Evolutionary conservation across 208 protist species (phyloP), one percentile per base, ranked within the genome.

Genomic region (Wallacemonas rigidus): DNA sequence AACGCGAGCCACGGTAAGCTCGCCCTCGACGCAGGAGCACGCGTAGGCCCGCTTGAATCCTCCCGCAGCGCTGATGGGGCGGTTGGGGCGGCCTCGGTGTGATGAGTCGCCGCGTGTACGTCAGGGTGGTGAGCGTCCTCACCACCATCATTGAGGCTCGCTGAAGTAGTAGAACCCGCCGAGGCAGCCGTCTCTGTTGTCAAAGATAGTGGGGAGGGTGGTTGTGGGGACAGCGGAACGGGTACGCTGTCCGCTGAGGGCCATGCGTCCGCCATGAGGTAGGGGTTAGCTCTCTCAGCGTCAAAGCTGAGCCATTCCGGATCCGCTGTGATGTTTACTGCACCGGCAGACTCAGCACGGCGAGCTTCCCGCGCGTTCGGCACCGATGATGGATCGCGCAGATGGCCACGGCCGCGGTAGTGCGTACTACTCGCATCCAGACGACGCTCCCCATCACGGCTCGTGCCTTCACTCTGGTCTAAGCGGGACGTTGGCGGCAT

Each of bases 241-340:
- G 26, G 26, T 26, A 26, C 0, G 26, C 26, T 0, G 26, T 26
- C 26, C 26, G 26, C 26, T 26, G 26, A 26, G 26, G 26, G 26
- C 26, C 26, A 26, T 8, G 67, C 38, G n/a, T 47, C 54, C n/a
- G 69, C 62, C 50, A 51, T 56, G 71, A 82, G 11, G 57, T 69
- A 78, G 2, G 73, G 60, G 67, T 77, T 80, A 2, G 57, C 12
- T 40, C 76, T 55, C 56, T 74, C 78, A 12, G 57, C 51, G 60
- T 73, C 74, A 2, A 85, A 68, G 60, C 79, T 86, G 45, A 69
- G 67, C 84, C 84, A 89, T 69, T 84, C 84, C 15, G 76, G 75
- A 17, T 80, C 81, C 17, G 74, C 54, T n/a, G 83, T 77, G 14
- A 7, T 48, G 2, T 9, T 26, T 26, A 26, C 26, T 26, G 26